Conservation (phyloP, 768 basidiomycete genomes). For the Hygrocybe punicea region DNA sequence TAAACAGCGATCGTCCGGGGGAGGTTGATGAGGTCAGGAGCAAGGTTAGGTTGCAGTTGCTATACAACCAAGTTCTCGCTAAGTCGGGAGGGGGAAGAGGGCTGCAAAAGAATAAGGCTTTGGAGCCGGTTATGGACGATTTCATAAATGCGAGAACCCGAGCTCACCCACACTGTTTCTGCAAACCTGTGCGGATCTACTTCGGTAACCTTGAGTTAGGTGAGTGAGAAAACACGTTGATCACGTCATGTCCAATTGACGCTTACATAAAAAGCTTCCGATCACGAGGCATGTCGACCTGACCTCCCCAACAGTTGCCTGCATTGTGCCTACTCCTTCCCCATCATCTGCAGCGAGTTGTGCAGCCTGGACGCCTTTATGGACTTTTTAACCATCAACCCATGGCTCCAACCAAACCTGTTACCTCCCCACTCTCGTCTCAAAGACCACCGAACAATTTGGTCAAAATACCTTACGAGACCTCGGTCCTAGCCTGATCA, state of each 20-base stretch:
- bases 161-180: background rate
- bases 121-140: background rate
- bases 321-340: background rate
- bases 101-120: background rate
- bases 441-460: background rate
- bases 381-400: background rate
- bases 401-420: background rate
- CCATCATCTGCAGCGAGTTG: background rate
- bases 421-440: background rate
- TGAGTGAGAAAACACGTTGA: background rate
- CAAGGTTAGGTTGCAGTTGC: background rate
- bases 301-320: background rate
- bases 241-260: background rate
- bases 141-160: background rate
- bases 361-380: background rate
- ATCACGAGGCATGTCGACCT: too few relatives aligned
- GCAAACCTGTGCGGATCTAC: background rate
- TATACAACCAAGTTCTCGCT: background rate
- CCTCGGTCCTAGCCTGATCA: conserved; percentile 17
- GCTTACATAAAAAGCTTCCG: too few relatives aligned
- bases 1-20: background rate
- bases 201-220: background rate
- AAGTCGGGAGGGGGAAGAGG: background rate
- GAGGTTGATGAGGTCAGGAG: background rate
- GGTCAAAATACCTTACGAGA: background rate